phyloP scores from a whole-genome alignment of 805 yeast species.

The Wickerhamomyces mucosus region DNA sequence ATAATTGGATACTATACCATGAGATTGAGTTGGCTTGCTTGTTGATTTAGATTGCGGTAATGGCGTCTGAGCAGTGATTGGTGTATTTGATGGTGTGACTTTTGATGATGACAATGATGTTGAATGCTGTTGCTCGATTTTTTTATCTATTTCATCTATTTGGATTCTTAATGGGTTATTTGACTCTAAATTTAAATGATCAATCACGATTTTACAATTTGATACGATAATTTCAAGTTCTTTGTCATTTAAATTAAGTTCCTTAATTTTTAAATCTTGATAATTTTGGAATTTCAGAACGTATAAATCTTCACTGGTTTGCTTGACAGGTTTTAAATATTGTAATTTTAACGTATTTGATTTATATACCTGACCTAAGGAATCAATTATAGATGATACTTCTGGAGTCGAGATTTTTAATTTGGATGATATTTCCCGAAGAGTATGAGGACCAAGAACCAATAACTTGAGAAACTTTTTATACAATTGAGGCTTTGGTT shows the following conservation, averaged over 20 bases:
- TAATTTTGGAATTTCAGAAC: constrained; percentile 29
- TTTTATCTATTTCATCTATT: no score
- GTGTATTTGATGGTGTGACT: no score
- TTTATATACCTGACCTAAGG: background rate
- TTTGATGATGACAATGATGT: no score
- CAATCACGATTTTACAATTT: background rate
- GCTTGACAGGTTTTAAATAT: constrained; percentile 4
- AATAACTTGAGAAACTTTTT: background rate
- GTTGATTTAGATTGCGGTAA: background rate
- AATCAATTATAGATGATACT: background rate
- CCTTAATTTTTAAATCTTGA: constrained; percentile 11
- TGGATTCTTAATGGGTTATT: no score
- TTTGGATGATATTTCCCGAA: background rate
- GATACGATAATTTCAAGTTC: background rate
- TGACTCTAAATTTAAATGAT: no score
- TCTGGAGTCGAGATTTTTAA: background rate
- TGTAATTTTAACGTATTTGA: background rate
- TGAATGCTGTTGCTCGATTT: no score
- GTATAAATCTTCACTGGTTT: constrained; percentile 18
- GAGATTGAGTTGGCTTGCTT: background rate
- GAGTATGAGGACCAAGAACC: background rate
- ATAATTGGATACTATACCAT: no score
- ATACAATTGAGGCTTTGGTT: background rate
- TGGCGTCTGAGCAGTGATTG: background rate
- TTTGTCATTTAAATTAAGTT: no score